A percentile compares a stretch with the other conserved stretches of the same genome.
Evolutionary conservation across 768 basidiomycete genomes (phyloP).

Genomic region (Kwoniella heveanensis): DNA sequence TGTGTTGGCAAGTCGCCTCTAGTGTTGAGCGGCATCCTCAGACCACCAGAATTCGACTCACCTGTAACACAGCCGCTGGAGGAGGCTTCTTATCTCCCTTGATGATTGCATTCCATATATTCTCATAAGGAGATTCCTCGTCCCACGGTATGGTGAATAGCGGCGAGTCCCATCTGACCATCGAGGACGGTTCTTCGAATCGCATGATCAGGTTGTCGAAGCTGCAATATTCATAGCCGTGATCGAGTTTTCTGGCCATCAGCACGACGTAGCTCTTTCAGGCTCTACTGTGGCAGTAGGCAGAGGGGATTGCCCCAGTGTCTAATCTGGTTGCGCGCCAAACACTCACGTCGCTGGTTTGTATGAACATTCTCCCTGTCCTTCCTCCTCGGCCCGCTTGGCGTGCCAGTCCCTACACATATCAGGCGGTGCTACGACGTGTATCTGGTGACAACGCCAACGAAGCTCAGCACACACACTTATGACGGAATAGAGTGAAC

Average conservation of each 20-base stretch:
- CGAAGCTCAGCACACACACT: conserved; percentile 8
- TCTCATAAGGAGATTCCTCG: conserved; percentile 63
- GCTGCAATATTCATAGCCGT: conserved; percentile 61
- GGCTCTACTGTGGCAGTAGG: no score
- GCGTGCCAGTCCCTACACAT: conserved; percentile 77
- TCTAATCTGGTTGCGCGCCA: no score
- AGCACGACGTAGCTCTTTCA: no score
- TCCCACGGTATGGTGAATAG: conserved; percentile 80
- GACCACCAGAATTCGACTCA: no score
- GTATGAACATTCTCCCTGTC: conserved; percentile 59
- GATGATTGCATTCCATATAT: conserved; percentile 79
- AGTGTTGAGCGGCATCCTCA: no score
- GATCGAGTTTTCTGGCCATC: no score
- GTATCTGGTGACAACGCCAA: conserved; percentile 52
- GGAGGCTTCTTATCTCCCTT: conserved; percentile 81
- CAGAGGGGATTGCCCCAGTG: no score
- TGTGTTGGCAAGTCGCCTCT: no score
- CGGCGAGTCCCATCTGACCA: conserved; percentile 99
- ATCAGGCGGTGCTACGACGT: conserved; percentile 63
- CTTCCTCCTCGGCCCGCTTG: conserved; percentile 51
- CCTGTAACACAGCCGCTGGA: conserved; percentile 76
- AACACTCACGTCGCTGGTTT: conserved; percentile 73
- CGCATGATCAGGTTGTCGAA: conserved; percentile 83
- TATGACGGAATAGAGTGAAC: neutral
- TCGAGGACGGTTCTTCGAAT: conserved; percentile 94